These are phyloP conservation scores for Lichina pygmaea DNA, from an alignment of 495 filamentous ascomycete genomes.

Conservation along the genomic window DNA sequence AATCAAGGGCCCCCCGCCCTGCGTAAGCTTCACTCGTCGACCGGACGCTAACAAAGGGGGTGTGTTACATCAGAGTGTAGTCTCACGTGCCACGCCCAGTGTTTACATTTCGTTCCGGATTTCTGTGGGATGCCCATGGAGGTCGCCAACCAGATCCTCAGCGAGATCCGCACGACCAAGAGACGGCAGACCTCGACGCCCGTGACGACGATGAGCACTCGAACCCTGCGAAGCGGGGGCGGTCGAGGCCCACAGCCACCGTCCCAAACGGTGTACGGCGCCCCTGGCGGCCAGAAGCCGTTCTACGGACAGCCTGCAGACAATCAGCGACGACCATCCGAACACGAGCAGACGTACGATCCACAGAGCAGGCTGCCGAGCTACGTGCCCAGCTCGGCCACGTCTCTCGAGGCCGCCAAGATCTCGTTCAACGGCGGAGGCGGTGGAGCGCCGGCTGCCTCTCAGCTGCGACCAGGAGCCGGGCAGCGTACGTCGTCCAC, in stretches of 20 bases:
- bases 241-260: conserved; percentile 14
- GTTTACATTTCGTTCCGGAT: conserved; percentile 87
- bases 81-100: conserved; percentile 74
- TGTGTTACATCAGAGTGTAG: conserved; percentile 37
- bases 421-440: conserved; percentile 11
- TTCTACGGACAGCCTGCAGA: conserved; percentile 14
- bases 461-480: conserved; percentile 14
- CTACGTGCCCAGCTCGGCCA: conserved; percentile 12
- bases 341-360: conserved; percentile 15
- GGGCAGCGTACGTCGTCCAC: conserved; percentile 18
- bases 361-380: conserved; percentile 13
- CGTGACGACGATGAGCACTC: conserved; percentile 28
- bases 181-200: conserved; percentile 18
- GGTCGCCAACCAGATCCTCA: conserved; percentile 75
- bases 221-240: conserved; percentile 33
- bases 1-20: neutral
- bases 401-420: conserved; percentile 21
- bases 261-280: conserved; percentile 9
- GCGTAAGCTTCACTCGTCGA: neutral
- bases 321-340: conserved; percentile 22
- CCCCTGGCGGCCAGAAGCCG: conserved; percentile 15
- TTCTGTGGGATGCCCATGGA: conserved; percentile 99
- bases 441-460: conserved; percentile 12
- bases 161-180: conserved; percentile 33
- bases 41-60: neutral